Percentiles rank a stretch among this genome's conserved stretches.
Evolutionary conservation across 2,329 filamentous ascomycete species (phyloP).

Genomic region (Ascochyta viciae-villosae): DNA sequence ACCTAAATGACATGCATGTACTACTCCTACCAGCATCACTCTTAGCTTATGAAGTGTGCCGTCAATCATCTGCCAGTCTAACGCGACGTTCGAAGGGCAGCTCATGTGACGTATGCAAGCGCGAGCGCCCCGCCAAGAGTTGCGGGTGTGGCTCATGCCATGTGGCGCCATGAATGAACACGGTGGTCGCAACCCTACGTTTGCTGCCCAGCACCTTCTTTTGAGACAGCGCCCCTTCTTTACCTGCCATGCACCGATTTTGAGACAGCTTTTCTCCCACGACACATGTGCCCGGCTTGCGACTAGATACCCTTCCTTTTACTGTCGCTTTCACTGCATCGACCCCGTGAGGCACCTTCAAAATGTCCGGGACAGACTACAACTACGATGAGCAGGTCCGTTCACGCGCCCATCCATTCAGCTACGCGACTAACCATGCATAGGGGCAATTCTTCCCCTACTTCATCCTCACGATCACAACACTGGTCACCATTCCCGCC

Average conservation of each 20-base stretch:
- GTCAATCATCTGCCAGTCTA: not conserved
- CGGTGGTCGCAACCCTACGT: conserved; percentile 38
- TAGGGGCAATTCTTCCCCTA: conserved; percentile 98
- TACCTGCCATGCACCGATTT: conserved; percentile 29
- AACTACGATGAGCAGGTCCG: conserved; percentile 92
- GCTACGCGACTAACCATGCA: conserved; percentile 20
- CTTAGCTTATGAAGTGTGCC: not conserved
- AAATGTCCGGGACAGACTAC: conserved; percentile 74
- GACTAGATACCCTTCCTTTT: conserved; percentile 22
- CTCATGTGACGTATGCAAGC: conserved; percentile 19
- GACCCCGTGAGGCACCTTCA: conserved; percentile 29
- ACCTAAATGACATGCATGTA: conserved; percentile 25
- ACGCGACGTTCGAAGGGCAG: not conserved
- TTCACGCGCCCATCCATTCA: conserved; percentile 6
- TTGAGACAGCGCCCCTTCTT: conserved; percentile 32
- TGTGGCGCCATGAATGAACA: conserved; percentile 36
- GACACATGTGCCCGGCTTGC: conserved; percentile 26
- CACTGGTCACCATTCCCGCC: conserved; percentile 86
- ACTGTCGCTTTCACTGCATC: conserved; percentile 25
- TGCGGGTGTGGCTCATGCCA: conserved; percentile 26
- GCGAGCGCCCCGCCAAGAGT: conserved; percentile 15
- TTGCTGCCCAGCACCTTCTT: conserved; percentile 38
- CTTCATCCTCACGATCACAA: conserved; percentile 91
- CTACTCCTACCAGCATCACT: not conserved
- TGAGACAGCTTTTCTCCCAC: conserved; percentile 21